Conservation (phyloP, 805 yeast genomes). For the Candida sonorensis region DNA sequence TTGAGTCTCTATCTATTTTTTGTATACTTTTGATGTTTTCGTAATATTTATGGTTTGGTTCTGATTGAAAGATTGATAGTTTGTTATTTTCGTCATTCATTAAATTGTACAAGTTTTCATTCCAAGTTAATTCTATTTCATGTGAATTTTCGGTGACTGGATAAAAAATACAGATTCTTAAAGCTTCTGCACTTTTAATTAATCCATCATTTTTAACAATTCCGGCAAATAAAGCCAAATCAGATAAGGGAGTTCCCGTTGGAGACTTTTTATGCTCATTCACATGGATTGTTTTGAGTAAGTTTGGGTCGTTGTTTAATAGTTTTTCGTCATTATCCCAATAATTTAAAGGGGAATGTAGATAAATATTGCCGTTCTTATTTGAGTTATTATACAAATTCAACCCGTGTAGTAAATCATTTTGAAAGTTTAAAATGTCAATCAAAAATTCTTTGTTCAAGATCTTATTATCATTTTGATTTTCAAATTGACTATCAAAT, state of each 20-base stretch:
- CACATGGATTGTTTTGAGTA: constrained; percentile 34
- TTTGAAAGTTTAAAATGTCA: constrained; percentile 30
- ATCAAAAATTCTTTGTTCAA: constrained; percentile 31
- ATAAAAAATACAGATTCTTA: constrained; percentile 31
- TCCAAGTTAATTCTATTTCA: constrained; percentile 24
- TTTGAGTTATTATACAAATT: constrained; percentile 4
- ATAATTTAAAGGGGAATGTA: constrained; percentile 36
- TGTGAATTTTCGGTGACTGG: constrained; percentile 6
- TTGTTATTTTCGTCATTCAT: constrained; percentile 2
- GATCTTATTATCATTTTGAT: constrained; percentile 18
- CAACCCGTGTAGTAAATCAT: constrained; percentile 21
- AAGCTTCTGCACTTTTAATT: constrained; percentile 32
- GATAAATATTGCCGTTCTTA: constrained; percentile 5
- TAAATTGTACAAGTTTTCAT: constrained; percentile 23
- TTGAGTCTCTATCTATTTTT: too few relatives aligned
- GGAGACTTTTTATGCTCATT: constrained; percentile 15
- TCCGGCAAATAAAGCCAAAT: constrained; percentile 30
- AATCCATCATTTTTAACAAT: constrained; percentile 37
- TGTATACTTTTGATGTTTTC: too few relatives aligned
- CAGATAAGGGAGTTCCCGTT: constrained; percentile 19
- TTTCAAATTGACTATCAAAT: constrained; percentile 1
- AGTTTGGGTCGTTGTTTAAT: constrained; percentile 27
- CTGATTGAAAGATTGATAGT: constrained; percentile 1
- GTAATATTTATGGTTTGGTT: too few relatives aligned
- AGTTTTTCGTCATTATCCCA: constrained; percentile 32